Conservation (phyloP, 768 basidiomycete species). For the Suillus luteus region DNA sequence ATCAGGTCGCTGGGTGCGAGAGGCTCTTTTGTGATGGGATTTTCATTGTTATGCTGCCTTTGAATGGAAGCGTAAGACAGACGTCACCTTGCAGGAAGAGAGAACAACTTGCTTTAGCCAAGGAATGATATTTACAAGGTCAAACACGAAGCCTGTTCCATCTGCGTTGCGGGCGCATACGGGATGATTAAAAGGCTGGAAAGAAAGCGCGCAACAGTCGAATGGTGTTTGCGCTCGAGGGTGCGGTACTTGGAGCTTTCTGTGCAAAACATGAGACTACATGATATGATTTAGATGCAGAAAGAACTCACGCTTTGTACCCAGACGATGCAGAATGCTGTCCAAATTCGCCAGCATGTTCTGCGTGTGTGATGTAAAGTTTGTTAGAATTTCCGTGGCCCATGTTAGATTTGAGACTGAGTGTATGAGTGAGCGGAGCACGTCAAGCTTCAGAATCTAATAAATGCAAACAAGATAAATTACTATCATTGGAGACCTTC, state of each 20-base stretch:
- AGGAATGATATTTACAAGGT: constrained; percentile 89
- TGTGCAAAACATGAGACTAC: constrained; percentile 30
- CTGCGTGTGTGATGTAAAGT: constrained; percentile 86
- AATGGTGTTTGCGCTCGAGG: constrained; percentile 73
- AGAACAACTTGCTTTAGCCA: constrained; percentile 77
- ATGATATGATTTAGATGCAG: constrained; percentile 9
- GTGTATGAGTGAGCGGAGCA: neutral
- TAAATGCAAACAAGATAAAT: constrained; percentile 10
- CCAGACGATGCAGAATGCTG: constrained; percentile 82
- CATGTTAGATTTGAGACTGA: constrained; percentile 40
- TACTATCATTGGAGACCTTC: neutral
- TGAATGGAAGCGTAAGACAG: constrained; percentile 18
- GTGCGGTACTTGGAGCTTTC: constrained; percentile 69
- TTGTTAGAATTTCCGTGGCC: constrained; percentile 87
- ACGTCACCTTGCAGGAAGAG: constrained; percentile 8
- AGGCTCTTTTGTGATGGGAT: constrained; percentile 75
- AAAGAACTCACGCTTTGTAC: constrained; percentile 57
- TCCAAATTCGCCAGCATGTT: constrained; percentile 79
- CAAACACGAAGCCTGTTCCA: constrained; percentile 81
- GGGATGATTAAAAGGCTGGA: constrained; percentile 87
- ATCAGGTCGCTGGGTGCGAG: constrained; percentile 75
- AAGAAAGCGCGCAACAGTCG: constrained; percentile 90
- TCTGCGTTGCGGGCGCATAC: constrained; percentile 85
- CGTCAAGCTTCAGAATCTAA: constrained; percentile 9
- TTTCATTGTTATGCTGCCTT: constrained; percentile 80